These are phyloP conservation scores for Pestalotiopsis sp. DNA, from an alignment of 2,329 filamentous ascomycete genomes.

Conservation along the genomic window DNA sequence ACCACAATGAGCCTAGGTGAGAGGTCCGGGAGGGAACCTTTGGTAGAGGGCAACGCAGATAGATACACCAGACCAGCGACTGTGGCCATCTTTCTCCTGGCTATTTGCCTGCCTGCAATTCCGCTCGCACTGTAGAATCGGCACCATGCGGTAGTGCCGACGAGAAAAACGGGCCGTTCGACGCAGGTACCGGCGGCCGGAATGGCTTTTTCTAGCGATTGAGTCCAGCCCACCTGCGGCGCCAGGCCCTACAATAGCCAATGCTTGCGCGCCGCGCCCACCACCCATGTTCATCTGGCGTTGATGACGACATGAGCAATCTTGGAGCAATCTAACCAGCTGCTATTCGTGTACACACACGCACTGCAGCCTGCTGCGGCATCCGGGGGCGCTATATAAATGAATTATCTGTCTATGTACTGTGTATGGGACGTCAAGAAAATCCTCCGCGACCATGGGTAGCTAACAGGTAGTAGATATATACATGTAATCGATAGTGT, in stretches of 20 bases:
- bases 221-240: neutral
- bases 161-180: constrained; percentile 7
- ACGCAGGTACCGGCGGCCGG: constrained; percentile 12
- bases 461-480: too few relatives aligned
- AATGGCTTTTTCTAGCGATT: constrained; percentile 1
- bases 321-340: constrained; percentile 1
- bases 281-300: neutral
- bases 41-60: too few relatives aligned
- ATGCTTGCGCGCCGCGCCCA: neutral
- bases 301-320: constrained; percentile 11
- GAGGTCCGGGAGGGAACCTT: too few relatives aligned
- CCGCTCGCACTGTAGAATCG: neutral
- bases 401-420: too few relatives aligned
- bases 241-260: neutral
- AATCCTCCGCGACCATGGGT: too few relatives aligned
- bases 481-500: too few relatives aligned
- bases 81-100: too few relatives aligned
- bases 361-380: neutral
- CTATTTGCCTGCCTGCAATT: neutral
- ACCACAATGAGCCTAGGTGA: too few relatives aligned
- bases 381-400: neutral
- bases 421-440: too few relatives aligned
- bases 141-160: neutral
- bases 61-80: too few relatives aligned
- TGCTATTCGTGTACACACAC: neutral